Conservation (phyloP, 768 basidiomycete species). For the Tulasnella sp. region DNA sequence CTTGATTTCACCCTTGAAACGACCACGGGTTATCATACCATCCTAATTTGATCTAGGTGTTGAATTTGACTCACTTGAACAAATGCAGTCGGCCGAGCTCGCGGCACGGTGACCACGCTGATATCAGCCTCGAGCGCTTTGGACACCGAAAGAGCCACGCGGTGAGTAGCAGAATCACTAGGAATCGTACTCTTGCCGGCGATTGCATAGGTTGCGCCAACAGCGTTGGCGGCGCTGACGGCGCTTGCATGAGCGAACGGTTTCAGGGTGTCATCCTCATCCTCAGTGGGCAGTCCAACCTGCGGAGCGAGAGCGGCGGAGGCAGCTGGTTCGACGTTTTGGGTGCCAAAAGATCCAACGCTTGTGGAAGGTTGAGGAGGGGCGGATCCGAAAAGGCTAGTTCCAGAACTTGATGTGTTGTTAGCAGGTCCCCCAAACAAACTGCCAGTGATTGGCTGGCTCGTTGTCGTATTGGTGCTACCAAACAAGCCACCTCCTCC, state of each 20-base stretch:
- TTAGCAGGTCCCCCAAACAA: background rate
- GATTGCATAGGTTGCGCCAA: constrained; percentile 42
- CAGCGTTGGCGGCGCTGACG: constrained; percentile 41
- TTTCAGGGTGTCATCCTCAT: constrained; percentile 7
- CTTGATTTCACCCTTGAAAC: constrained; percentile 36
- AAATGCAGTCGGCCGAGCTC: constrained; percentile 39
- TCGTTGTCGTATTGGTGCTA: constrained; percentile 17
- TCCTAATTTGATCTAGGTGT: background rate
- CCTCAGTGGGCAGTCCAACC: background rate
- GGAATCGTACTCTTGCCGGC: constrained; percentile 41
- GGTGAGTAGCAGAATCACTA: constrained; percentile 32
- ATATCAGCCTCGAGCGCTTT: constrained; percentile 34
- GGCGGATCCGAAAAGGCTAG: background rate
- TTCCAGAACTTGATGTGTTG: constrained; percentile 12
- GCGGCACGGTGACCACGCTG: constrained; percentile 39
- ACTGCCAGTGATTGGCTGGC: constrained; percentile 15
- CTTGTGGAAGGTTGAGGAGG: too few relatives aligned
- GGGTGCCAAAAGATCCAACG: too few relatives aligned
- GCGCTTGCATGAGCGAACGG: constrained; percentile 31
- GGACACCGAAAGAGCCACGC: constrained; percentile 36
- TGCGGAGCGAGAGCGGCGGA: background rate
- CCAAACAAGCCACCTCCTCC: constrained; percentile 21
- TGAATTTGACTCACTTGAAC: constrained; percentile 31
- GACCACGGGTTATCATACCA: background rate
- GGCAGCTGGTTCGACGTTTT: too few relatives aligned